A percentile compares a stretch with the other conserved stretches of the same genome.
Conservation (phyloP, 768 basidiomycete species). For the Pisolithus sp. region DNA sequence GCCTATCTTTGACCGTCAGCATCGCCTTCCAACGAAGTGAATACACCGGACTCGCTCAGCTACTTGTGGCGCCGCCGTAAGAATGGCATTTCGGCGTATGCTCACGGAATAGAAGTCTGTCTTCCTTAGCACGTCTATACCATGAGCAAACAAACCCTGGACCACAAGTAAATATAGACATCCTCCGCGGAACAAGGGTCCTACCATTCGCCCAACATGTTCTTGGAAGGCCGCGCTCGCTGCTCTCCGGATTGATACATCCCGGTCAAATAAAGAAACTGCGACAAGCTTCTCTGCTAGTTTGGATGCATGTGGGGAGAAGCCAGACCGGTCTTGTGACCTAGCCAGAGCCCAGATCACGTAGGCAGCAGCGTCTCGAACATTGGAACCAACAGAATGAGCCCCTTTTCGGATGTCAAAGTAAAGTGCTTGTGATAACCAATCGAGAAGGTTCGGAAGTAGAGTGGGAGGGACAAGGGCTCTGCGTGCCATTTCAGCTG, state of each 20-base stretch:
- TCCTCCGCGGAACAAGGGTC: constrained; percentile 19
- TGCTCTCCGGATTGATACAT: constrained; percentile 89
- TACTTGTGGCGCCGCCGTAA: constrained; percentile 80
- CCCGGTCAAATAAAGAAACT: constrained; percentile 85
- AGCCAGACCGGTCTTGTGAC: constrained; percentile 51
- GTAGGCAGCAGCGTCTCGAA: constrained; percentile 92
- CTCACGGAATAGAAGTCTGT: constrained; percentile 96
- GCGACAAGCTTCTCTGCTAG: constrained; percentile 71
- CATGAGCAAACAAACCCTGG: constrained; percentile 86
- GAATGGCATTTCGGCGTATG: constrained; percentile 74
- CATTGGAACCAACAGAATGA: constrained; percentile 90
- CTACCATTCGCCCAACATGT: constrained; percentile 87
- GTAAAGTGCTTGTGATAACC: constrained; percentile 81
- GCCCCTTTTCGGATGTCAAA: constrained; percentile 91
- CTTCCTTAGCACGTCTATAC: constrained; percentile 86
- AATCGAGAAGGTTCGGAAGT: constrained; percentile 61
- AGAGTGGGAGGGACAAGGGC: constrained; percentile 56
- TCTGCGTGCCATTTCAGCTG: constrained; percentile 87
- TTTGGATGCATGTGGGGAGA: constrained; percentile 53
- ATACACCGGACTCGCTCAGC: constrained; percentile 58
- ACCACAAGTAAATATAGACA: constrained; percentile 14
- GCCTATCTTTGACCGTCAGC: constrained; percentile 39
- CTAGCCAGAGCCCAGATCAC: constrained; percentile 93
- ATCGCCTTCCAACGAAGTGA: constrained; percentile 4
- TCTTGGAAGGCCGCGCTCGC: constrained; percentile 98